Base-by-base conservation (phyloP, 2,329 filamentous ascomycete genomes). In the Hymenoscyphus scutula region DNA sequence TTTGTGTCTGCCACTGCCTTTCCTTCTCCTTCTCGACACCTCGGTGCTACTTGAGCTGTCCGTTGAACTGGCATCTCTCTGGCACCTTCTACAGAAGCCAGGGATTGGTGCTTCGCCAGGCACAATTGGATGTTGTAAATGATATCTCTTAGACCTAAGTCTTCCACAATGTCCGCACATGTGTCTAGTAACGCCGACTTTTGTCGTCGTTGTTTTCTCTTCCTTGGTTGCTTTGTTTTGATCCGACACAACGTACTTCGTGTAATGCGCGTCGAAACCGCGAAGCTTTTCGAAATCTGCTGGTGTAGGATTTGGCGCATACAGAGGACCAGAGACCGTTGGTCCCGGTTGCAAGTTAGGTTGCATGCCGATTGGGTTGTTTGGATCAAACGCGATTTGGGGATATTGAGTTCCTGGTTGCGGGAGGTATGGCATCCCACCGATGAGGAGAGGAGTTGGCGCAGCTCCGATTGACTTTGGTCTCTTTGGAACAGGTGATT, bases 91-190 rank as follows among this genome's bases (percentile, higher is more conserved):
- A 56, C 76, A 78, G 55, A 72, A 77, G 19, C 70, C 74, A 53
- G 72, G 63, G n/a, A 65, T 59, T 15, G 78, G 67, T 73, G 74
- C 65, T 53, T 73, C 64, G 53, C 72, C 69, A 53, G 69, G 63
- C 64, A 68, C 63, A 48, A 77, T 64, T 5, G 75, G 71, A 57
- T 77, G 70, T 6, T 73, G 67, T 48, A 71, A 58, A 48, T 80
- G 78, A 53, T 77, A 80, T 11, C 68, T 71, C 29, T 71, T 70
- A 5, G 79, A 81, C 53, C 79, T 74, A 5, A 76, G 69, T 25
- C 72, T 74, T 25, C 77, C 76, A 61, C 79, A 81, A 29, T 74
- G 69, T 48, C 74, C 77, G 68, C 81, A 83, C 23, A 81, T 76
- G 63, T 75, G 74, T 59, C 80, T 79, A 10, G 64, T 67, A 4